These are phyloP conservation scores for Bipolaris bicolor DNA, from an alignment of 2,329 filamentous ascomycete species.

Conservation along the genomic window DNA sequence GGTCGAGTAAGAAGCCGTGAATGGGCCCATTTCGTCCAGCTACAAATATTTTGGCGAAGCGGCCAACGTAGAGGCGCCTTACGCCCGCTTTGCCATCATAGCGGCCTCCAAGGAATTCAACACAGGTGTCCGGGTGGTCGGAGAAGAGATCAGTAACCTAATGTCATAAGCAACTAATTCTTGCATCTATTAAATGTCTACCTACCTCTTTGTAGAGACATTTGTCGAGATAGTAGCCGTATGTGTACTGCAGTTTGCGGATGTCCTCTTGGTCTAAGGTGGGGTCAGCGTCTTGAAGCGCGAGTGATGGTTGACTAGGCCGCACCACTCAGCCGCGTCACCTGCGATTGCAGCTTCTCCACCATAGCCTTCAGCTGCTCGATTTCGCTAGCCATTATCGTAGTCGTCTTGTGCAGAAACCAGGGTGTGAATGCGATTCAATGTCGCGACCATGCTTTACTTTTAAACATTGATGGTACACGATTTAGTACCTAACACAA, in stretches of 20 bases:
- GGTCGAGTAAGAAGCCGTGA: conserved; percentile 63
- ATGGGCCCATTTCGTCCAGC: conserved; percentile 62
- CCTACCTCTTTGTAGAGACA: conserved; percentile 62
- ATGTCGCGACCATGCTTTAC: neutral
- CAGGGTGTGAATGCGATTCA: neutral
- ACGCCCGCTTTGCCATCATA: conserved; percentile 61
- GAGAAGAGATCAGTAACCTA: conserved; percentile 55
- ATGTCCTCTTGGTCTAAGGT: conserved; percentile 59
- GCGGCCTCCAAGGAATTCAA: conserved; percentile 62
- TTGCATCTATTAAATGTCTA: neutral
- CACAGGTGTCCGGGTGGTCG: conserved; percentile 60
- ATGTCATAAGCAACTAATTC: conserved; percentile 8
- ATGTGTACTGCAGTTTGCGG: conserved; percentile 63
- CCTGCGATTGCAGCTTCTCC: conserved; percentile 36
- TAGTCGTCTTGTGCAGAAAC: neutral
- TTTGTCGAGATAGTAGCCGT: conserved; percentile 66
- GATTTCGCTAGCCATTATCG: conserved; percentile 36
- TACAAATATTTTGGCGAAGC: conserved; percentile 60
- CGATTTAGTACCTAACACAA: conserved; percentile 6
- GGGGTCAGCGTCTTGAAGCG: conserved; percentile 17
- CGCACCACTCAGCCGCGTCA: conserved; percentile 38
- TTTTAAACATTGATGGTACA: conserved; percentile 25
- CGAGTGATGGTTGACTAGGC: neutral
- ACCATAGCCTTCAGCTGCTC: conserved; percentile 38
- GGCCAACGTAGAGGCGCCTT: conserved; percentile 59